These are phyloP conservation scores for Komagataella pseudopastoris DNA, from an alignment of 805 yeast species.

Conservation along the genomic window DNA sequence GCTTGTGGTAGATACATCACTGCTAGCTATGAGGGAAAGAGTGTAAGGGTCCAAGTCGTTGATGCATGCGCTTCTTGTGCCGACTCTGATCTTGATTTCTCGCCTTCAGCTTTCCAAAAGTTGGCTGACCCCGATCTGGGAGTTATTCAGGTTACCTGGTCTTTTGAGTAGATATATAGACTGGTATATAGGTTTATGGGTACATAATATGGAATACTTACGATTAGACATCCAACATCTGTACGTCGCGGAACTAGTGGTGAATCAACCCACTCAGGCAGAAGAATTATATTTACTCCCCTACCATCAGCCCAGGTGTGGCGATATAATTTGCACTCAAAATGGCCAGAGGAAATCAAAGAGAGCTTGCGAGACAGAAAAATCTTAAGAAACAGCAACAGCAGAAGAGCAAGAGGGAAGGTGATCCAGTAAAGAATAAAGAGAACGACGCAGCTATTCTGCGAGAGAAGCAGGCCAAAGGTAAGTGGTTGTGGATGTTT, in stretches of 20 bases:
- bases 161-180: slow-evolving; percentile 14
- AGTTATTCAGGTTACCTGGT: slow-evolving; percentile 33
- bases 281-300: background rate
- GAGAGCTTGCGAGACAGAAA: slow-evolving; percentile 87
- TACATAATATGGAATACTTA: background rate
- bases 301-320: background rate
- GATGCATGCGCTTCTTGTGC: slow-evolving; percentile 40
- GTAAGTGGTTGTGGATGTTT: slow-evolving; percentile 27
- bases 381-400: slow-evolving; percentile 70
- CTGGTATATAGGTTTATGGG: background rate
- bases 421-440: slow-evolving; percentile 77
- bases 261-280: background rate
- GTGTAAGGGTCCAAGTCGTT: slow-evolving; percentile 37
- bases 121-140: slow-evolving; percentile 34
- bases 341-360: slow-evolving; percentile 95
- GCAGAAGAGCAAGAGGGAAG: slow-evolving; percentile 54
- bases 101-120: slow-evolving; percentile 35
- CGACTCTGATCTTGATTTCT: slow-evolving; percentile 33
- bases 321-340: background rate
- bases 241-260: background rate
- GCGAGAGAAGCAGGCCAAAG: slow-evolving; percentile 79
- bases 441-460: slow-evolving; percentile 84
- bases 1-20: slow-evolving; percentile 37
- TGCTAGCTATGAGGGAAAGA: slow-evolving; percentile 30
- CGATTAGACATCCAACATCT: background rate